These are phyloP conservation scores for Aspergillus phoenicis DNA, from an alignment of 2,329 filamentous ascomycete genomes.

Conservation along the genomic window DNA sequence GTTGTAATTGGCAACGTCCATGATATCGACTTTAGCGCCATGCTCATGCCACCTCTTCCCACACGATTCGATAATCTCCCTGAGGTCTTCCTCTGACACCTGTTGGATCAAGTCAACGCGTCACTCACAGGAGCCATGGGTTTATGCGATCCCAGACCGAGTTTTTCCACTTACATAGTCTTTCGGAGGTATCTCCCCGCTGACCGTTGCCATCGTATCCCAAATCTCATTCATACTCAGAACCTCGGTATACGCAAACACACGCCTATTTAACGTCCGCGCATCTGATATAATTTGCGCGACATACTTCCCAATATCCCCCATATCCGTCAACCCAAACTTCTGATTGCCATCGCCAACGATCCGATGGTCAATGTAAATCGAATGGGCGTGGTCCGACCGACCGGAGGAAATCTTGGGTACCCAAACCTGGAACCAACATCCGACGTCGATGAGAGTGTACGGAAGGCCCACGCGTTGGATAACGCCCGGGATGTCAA, in stretches of 20 bases:
- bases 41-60: not conserved
- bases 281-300: constrained; percentile 52
- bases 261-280: constrained; percentile 52
- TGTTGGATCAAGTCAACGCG: too few relatives aligned
- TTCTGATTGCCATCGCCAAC: constrained; percentile 40
- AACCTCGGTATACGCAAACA: constrained; percentile 44
- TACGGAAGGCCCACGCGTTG: too few relatives aligned
- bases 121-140: too few relatives aligned
- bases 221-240: constrained; percentile 45
- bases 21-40: not conserved
- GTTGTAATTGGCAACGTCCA: not conserved
- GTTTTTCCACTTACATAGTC: too few relatives aligned
- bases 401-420: not conserved
- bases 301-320: constrained; percentile 53
- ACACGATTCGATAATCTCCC: not conserved
- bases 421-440: not conserved
- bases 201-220: constrained; percentile 43
- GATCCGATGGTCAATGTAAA: not conserved
- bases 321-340: constrained; percentile 45
- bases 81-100: not conserved
- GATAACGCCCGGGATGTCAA: too few relatives aligned
- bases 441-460: not conserved
- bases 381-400: not conserved
- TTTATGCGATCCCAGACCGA: too few relatives aligned
- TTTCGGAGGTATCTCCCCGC: constrained; percentile 40